Evolutionary conservation across 352 stramenopile genomes (phyloP).

Genomic region (Phytophthora colocasiae): DNA sequence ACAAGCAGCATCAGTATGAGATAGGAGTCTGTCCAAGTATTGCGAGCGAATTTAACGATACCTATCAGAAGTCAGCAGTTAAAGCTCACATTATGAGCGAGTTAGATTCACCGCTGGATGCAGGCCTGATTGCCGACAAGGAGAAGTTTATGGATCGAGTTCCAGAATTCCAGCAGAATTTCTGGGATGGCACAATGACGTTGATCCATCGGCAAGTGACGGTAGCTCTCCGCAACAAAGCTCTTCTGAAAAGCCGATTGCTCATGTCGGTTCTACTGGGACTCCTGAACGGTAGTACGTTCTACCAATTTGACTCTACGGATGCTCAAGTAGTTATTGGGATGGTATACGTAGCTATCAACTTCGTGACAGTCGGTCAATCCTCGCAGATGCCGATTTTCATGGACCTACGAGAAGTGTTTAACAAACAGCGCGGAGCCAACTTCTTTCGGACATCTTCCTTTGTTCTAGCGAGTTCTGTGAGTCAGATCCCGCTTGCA

Average conservation of each 20-base stretch:
- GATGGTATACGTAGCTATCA: constrained; percentile 74
- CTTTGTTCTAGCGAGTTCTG: constrained; percentile 62
- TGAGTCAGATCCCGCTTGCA: constrained; percentile 45
- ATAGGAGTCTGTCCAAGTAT: neutral
- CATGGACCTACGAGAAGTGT: constrained; percentile 57
- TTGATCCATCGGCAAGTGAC: constrained; percentile 35
- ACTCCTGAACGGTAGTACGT: constrained; percentile 20
- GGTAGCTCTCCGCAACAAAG: constrained; percentile 32
- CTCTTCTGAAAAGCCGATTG: constrained; percentile 26
- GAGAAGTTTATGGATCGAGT: constrained; percentile 27
- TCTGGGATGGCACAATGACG: constrained; percentile 17
- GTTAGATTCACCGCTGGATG: constrained; percentile 11
- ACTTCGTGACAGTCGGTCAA: constrained; percentile 76
- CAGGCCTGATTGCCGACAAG: constrained; percentile 1
- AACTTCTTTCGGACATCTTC: constrained; percentile 82
- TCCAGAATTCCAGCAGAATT: constrained; percentile 34
- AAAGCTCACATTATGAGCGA: constrained; percentile 6
- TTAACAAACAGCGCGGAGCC: constrained; percentile 84
- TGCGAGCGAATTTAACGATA: constrained; percentile 19
- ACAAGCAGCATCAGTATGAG: constrained; percentile 42
- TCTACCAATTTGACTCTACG: constrained; percentile 22
- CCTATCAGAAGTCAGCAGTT: constrained; percentile 23
- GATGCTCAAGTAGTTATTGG: constrained; percentile 25
- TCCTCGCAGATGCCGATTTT: constrained; percentile 73
- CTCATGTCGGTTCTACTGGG: constrained; percentile 21